These are phyloP conservation scores for Tolypocladium amazonense DNA, from an alignment of 2,329 filamentous ascomycete species.

Conservation along the genomic window DNA sequence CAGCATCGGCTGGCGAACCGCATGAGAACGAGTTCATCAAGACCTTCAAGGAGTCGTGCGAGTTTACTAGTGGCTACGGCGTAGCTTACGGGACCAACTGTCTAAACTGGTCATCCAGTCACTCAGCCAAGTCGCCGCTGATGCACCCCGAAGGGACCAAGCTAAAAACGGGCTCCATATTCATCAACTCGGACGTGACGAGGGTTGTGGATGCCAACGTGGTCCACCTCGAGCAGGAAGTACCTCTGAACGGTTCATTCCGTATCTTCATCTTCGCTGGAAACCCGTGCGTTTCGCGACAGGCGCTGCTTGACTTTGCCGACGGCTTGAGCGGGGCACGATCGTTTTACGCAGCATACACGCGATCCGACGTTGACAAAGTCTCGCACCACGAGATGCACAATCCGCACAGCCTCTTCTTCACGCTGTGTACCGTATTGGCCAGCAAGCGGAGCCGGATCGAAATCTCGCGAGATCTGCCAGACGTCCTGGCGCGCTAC, in stretches of 20 bases:
- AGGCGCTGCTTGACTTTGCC: constrained; percentile 61
- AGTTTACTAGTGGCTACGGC: constrained; percentile 87
- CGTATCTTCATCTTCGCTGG: constrained; percentile 82
- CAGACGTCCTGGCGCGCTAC: constrained; percentile 62
- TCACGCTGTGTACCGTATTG: constrained; percentile 69
- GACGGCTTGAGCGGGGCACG: constrained; percentile 49
- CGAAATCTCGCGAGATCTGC: constrained; percentile 62
- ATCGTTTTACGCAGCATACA: constrained; percentile 64
- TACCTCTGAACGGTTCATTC: constrained; percentile 82
- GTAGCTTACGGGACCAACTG: constrained; percentile 74
- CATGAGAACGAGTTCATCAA: constrained; percentile 68
- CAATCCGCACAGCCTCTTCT: constrained; percentile 77
- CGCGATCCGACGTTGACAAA: constrained; percentile 46
- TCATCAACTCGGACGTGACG: constrained; percentile 73
- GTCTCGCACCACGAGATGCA: constrained; percentile 71
- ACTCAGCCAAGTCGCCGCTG: constrained; percentile 59
- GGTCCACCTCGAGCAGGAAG: constrained; percentile 81
- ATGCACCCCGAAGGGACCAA: constrained; percentile 57
- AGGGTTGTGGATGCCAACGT: constrained; percentile 82
- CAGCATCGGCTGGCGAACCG: constrained; percentile 38
- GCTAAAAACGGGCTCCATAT: constrained; percentile 62
- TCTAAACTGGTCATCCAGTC: constrained; percentile 70
- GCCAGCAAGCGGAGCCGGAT: constrained; percentile 56
- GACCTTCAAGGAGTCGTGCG: constrained; percentile 83
- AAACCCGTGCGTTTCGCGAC: constrained; percentile 42